Percentiles rank a stretch among this genome's conserved stretches.
Conservation (phyloP, 805 yeast species). For the Metschnikowia sp. region DNA sequence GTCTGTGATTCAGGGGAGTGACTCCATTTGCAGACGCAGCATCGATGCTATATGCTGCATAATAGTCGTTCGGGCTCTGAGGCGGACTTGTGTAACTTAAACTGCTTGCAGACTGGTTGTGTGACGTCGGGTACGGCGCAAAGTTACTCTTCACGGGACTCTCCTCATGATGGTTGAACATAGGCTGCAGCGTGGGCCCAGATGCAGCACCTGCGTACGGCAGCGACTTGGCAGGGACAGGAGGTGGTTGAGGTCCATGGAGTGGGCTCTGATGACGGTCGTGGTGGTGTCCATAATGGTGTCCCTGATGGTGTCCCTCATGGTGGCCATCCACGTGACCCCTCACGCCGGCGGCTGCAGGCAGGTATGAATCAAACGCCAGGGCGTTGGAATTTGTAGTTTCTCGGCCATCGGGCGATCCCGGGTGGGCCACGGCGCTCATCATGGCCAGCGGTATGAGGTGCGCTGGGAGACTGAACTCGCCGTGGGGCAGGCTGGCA, state of each 20-base stretch:
- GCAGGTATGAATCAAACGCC: background rate
- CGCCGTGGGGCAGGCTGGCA: conserved; percentile 14
- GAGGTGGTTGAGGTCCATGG: background rate
- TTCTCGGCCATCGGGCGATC: background rate
- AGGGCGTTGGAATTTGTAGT: background rate
- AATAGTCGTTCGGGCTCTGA: background rate
- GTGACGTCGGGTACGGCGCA: background rate
- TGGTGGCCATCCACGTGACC: background rate
- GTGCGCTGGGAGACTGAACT: conserved; percentile 25
- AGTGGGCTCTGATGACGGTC: background rate
- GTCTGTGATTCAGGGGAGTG: background rate
- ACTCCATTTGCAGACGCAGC: background rate
- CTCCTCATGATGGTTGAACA: background rate
- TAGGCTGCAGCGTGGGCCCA: conserved; percentile 2
- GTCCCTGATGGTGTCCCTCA: background rate
- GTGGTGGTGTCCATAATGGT: background rate
- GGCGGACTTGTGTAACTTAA: background rate
- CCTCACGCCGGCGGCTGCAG: background rate
- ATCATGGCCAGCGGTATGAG: conserved; percentile 25
- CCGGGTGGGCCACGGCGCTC: conserved; percentile 8
- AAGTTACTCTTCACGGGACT: conserved; percentile 1
- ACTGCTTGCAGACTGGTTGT: conserved; percentile 3
- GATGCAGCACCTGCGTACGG: conserved; percentile 2
- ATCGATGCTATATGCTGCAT: background rate
- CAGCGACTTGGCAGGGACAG: background rate